Conservation (phyloP, 345 rosid species). For the Tarenaya hassleriana region DNA sequence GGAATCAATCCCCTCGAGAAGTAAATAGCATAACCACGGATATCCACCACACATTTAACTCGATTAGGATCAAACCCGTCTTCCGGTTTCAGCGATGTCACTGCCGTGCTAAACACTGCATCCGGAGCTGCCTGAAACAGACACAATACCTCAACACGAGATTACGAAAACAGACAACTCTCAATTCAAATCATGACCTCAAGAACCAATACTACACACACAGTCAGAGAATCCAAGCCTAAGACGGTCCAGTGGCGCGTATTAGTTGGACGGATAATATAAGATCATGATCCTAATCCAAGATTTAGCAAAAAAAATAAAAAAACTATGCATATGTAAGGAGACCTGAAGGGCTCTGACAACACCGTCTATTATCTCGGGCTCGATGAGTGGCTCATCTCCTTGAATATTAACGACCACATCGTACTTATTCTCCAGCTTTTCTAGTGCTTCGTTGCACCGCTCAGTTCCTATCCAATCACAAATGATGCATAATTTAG, state of each 20-base stretch:
- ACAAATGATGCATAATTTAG: conserved; percentile 2
- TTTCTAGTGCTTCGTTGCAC: conserved; percentile 82
- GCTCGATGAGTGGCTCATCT: conserved; percentile 93
- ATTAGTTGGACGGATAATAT: too few relatives aligned
- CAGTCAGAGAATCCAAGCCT: too few relatives aligned
- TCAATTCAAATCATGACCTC: too few relatives aligned
- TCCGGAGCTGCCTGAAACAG: conserved; percentile 67
- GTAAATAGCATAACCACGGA: conserved; percentile 78
- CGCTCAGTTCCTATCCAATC: conserved; percentile 62
- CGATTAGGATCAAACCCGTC: conserved; percentile 88
- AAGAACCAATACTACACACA: too few relatives aligned
- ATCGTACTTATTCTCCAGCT: conserved; percentile 79
- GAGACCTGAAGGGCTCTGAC: conserved; percentile 86
- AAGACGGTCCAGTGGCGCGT: too few relatives aligned
- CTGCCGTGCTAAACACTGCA: conserved; percentile 98
- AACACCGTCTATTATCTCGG: conserved; percentile 90
- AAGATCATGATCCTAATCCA: neutral
- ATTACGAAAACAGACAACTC: too few relatives aligned
- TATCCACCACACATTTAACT: conserved; percentile 86
- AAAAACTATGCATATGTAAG: neutral
- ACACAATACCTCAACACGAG: neutral
- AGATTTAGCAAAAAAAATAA: neutral
- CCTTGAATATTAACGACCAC: conserved; percentile 94
- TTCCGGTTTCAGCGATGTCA: conserved; percentile 76
- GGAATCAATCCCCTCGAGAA: conserved; percentile 93